A percentile compares a stretch with the other conserved stretches of the same genome.
Evolutionary conservation across 768 basidiomycete genomes (phyloP).

Genomic region (Porphyrellus cyaneotinctus): DNA sequence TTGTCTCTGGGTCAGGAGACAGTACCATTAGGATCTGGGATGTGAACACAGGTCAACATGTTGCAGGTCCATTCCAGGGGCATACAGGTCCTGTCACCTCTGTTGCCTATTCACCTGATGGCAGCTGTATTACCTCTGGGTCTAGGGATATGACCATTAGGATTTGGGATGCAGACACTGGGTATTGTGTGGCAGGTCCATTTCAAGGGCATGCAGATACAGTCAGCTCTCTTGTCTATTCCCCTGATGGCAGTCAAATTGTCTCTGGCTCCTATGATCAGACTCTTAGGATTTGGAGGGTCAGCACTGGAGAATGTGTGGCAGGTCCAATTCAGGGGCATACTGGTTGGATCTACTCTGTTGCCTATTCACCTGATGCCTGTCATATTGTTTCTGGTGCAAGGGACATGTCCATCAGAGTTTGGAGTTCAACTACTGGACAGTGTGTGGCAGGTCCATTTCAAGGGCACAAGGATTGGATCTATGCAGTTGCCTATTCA

Average conservation of each 20-base stretch:
- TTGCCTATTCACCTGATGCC: slow-evolving; percentile 25
- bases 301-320: slow-evolving; percentile 3
- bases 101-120: slow-evolving; percentile 20
- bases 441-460: slow-evolving; percentile 5
- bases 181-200: background rate
- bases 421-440: slow-evolving; percentile 20
- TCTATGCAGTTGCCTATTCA: slow-evolving; percentile 23
- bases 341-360: background rate
- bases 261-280: slow-evolving; percentile 8
- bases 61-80: slow-evolving; percentile 11
- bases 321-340: slow-evolving; percentile 11
- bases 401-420: slow-evolving; percentile 8
- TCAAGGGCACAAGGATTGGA: slow-evolving; percentile 1
- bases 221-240: slow-evolving; percentile 12
- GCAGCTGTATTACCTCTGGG: slow-evolving; percentile 21
- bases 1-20: slow-evolving; percentile 17
- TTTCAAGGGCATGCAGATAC: background rate
- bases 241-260: slow-evolving; percentile 10
- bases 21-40: slow-evolving; percentile 20
- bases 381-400: slow-evolving; percentile 17
- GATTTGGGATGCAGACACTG: slow-evolving; percentile 18
- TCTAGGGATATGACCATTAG: slow-evolving; percentile 11
- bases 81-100: slow-evolving; percentile 3
- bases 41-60: slow-evolving; percentile 8
- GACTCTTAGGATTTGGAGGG: slow-evolving; percentile 16